phyloP scores from a whole-genome alignment of 495 filamentous ascomycete genomes.

The Hypomontagnella submonticulosa region DNA sequence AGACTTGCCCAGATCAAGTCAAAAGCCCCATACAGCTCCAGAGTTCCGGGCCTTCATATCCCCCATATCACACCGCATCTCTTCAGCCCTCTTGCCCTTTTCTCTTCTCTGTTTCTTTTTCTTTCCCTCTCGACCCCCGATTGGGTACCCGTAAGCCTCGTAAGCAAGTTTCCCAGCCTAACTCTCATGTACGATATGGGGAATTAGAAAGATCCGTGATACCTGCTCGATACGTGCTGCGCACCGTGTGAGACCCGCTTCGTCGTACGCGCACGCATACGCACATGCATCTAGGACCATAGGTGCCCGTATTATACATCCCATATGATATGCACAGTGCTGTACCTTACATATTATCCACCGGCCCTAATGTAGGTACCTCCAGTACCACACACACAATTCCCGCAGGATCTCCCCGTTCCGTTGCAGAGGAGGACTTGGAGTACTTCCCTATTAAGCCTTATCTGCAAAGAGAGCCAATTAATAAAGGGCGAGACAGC shows the following conservation, averaged over 20 bases:
- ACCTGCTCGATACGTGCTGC: too few species aligned
- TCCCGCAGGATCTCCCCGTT: conserved; percentile 2
- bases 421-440: background rate
- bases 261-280: background rate
- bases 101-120: conserved; percentile 3
- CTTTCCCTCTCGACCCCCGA: conserved; percentile 36
- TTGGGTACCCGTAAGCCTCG: conserved; percentile 35
- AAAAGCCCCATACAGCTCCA: conserved; percentile 20
- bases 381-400: background rate
- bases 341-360: conserved; percentile 2
- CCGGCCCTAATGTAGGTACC: background rate
- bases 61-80: conserved; percentile 34
- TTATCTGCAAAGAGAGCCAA: conserved; percentile 2
- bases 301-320: background rate
- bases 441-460: background rate
- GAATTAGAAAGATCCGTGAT: too few species aligned
- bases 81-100: conserved; percentile 30
- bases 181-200: conserved; percentile 18
- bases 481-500: background rate
- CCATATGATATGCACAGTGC: background rate
- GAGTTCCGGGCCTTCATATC: conserved; percentile 26
- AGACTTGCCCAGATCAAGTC: conserved; percentile 20
- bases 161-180: conserved; percentile 20
- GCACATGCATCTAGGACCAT: background rate
- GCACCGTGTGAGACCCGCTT: too few species aligned